Evolutionary conservation across 345 rosid genomes (phyloP), one percentile per base, ranked within the genome.

Genomic region (Euphorbia peplus): DNA sequence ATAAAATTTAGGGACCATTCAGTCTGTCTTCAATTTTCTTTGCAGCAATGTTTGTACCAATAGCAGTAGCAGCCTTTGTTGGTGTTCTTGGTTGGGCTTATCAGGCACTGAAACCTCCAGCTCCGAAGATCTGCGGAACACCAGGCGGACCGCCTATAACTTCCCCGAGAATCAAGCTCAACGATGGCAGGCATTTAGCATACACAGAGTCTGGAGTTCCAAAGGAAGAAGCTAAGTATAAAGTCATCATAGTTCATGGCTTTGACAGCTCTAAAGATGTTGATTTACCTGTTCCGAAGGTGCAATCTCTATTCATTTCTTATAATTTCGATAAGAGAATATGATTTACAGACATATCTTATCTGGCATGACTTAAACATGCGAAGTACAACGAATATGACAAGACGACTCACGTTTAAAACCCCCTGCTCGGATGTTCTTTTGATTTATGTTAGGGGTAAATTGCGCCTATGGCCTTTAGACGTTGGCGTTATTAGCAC

Each of bases 141-240:
- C 78, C 83, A 8, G 70, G 75, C n/a, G 93, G 97, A 64, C 90
- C 93, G 51, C 86, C 83, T 10, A 72, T 88, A 48, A 86, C 86
- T 48, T 86, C 92, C 42, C 92, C 90, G 3, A 80, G 96, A 79
- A 52, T 93, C 47, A 86, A 83, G 70, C 90, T 93, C 64, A 64
- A 80, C 67, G 96, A 87, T 66, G 97, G 97, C 41, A 86, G 97
- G 79, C 80, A 86, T 81, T 66, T 93, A 71, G 88, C 98, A 28
- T 93, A 90, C 75, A 84, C 82, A 73, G 98, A 90, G 78, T 30
- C 79, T 0, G 96, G 97, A 10, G 76, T 87, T 70, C 79, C 85
- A 24, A 93, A 73, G 72, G 88, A 77, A 47, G 82, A 74, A 37
- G 90, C 93, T 57, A 81, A 86, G 26, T 60, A 77, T 72, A 90